Evolutionary conservation across 2,329 filamentous ascomycete species (phyloP).

Genomic region (Herpotrichia juniperi): DNA sequence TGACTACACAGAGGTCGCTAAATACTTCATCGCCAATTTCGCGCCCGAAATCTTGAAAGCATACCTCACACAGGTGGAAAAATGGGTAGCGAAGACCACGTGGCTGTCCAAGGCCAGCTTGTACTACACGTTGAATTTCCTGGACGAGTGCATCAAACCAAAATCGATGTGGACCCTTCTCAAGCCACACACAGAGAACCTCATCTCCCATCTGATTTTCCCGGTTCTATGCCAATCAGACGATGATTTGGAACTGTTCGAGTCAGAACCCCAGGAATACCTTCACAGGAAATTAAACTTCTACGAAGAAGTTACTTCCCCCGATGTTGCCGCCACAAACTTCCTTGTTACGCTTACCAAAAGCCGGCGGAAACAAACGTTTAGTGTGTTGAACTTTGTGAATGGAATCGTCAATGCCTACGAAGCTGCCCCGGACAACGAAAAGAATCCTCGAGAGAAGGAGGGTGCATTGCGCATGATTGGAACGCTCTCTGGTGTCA

Average conservation of each 20-base stretch:
- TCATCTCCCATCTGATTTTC: constrained; percentile 94
- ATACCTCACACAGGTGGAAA: constrained; percentile 93
- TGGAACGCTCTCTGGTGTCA: constrained; percentile 89
- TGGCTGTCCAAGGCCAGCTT: constrained; percentile 96
- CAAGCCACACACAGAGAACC: constrained; percentile 89
- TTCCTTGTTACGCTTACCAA: constrained; percentile 96
- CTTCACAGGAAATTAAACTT: constrained; percentile 97
- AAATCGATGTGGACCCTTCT: constrained; percentile 97
- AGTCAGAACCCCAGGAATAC: constrained; percentile 94
- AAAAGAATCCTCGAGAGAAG: constrained; percentile 94
- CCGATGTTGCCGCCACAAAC: constrained; percentile 94
- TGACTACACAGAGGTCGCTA: constrained; percentile 81
- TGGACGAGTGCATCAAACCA: constrained; percentile 96
- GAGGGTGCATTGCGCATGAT: constrained; percentile 98
- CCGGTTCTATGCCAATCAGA: constrained; percentile 90
- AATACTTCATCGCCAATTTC: constrained; percentile 88
- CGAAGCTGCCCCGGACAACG: constrained; percentile 79
- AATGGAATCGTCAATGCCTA: constrained; percentile 95
- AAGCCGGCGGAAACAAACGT: constrained; percentile 92
- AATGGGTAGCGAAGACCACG: constrained; percentile 92
- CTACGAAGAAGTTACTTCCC: constrained; percentile 94
- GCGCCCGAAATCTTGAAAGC: constrained; percentile 96
- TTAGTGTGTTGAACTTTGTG: constrained; percentile 91
- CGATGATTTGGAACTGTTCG: constrained; percentile 92
- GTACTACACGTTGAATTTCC: constrained; percentile 90